Evolutionary conservation across 2,329 filamentous ascomycete genomes (phyloP), one percentile per base, ranked within the genome.

Genomic region (Metarhizium robertsii): DNA sequence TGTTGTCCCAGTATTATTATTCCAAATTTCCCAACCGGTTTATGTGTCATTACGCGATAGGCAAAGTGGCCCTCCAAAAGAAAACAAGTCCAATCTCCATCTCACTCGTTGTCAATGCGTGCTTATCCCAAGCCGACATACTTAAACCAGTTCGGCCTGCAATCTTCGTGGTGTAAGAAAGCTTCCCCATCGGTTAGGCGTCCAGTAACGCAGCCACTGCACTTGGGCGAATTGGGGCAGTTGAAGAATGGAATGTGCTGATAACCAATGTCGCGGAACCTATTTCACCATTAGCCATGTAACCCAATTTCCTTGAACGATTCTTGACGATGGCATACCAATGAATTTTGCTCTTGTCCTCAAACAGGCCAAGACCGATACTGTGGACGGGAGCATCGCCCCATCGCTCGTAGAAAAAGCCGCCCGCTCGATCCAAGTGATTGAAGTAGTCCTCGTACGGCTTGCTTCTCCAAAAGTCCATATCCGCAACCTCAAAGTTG

Each of bases 211-310:
- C 92, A 97, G 61, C 89, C 90, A 61, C 81, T 86, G 70, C 92
- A 97, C 72, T 97, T 97, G 52, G 90, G 88, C 53, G 88, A 95
- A 73, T 96, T 97, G 59, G 94, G 94, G 69, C 94, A 99, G 75
- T 99, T 99, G 79, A 95, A 96, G 75, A 95, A 99, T 49, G 94
- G 94, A 54, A 97, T 92, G 65, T 99, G 94, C 66, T 96, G 91
- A 74, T 99, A 99, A 56, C 94, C 94, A 62, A 99, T 97, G 69
- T 99, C 94, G 54, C 92, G 92, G 86, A 99, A 99, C 92, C 92
- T 96, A 60, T 32, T 6, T 52, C n/a, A 34, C 30, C 61, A n/a
- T 36, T 8, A 53, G n/a, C 25, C 18, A 36, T 8, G 20, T n/a
- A 5, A 36, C 14, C 3, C 13, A 5, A 25, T 13, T 29, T 10